Percentiles rank a stretch among this genome's conserved stretches.
These are phyloP conservation scores for Dothideomycetes sp. DNA, from an alignment of 2,329 filamentous ascomycete species.

Conservation along the genomic window DNA sequence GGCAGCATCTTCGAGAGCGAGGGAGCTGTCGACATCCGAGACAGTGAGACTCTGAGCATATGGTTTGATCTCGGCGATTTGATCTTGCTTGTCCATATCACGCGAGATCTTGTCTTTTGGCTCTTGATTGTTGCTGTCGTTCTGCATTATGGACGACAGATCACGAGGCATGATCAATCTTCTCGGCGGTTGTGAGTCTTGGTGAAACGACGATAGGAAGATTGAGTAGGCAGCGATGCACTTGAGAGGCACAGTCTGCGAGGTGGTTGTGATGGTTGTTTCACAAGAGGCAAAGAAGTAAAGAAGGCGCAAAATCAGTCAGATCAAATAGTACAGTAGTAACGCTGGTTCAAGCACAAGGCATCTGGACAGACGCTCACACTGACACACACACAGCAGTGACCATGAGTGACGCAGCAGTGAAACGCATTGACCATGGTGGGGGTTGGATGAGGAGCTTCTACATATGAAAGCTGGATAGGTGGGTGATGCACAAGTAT, in stretches of 20 bases:
- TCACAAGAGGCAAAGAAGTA: not conserved
- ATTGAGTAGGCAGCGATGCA: not conserved
- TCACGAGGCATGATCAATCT: conserved; percentile 34
- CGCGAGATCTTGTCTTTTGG: conserved; percentile 15
- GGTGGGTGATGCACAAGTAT: too few species aligned
- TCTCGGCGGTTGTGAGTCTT: not conserved
- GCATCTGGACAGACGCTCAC: not conserved
- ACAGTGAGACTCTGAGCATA: conserved; percentile 64
- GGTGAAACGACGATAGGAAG: not conserved
- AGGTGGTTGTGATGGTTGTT: not conserved
- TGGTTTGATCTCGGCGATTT: conserved; percentile 55
- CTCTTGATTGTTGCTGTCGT: conserved; percentile 16
- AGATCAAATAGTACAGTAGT: not conserved
- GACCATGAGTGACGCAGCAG: too few species aligned
- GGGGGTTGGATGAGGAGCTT: conserved; percentile 5
- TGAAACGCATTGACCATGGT: conserved; percentile 6
- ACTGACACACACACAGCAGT: too few species aligned
- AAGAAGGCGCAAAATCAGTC: too few species aligned
- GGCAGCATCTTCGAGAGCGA: conserved; percentile 47
- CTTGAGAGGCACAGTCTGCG: not conserved
- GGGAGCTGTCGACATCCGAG: conserved; percentile 55
- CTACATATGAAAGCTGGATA: too few species aligned
- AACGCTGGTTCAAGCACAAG: not conserved
- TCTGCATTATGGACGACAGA: conserved; percentile 32
- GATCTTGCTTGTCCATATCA: conserved; percentile 30